Evolutionary conservation across 768 basidiomycete genomes (phyloP), one percentile per base, ranked within the genome.

Genomic region (Glaciozyma martinii): DNA sequence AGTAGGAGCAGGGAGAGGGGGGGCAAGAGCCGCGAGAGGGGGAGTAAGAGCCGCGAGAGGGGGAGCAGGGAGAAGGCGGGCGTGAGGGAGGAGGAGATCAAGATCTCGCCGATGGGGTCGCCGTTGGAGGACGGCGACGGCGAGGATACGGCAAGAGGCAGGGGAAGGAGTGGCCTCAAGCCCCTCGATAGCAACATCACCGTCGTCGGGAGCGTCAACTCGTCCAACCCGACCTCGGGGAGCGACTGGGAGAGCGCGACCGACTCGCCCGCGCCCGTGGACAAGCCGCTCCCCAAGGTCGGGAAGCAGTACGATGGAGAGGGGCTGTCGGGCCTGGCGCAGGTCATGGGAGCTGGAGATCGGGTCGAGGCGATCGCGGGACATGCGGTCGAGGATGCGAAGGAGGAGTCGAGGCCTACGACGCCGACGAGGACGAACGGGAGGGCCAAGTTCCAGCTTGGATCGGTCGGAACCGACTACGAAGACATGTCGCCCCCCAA

Each of bases 191-290:
- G 44, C 53, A 30, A 9, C 54, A 13, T 42, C 9, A 25, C 33
- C 29, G 9, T 56, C 56, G 29, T 32, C 52, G 25, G 50, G 5
- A 63, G 58, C 61, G 61, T 59, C 23, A 52, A 42, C n/a, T 18
- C 23, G 33, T 23, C 23, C 49, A 57, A 52, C 2, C 50, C 61
- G n/a, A 33, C 53, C 25, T 42, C 60, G 25, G 37, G 55, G 1
- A 62, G 55, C 43, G 68, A 64, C 10, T 70, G 68, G 68, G 60
- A 66, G 65, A 61, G 60, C 52, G 60, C 62, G 56, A 66, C 68
- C 27, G 68, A 70, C 52, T 70, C 68, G 47, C 68, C 68, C 0
- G 47, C 53, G 1, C 19, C 53, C 7, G 66, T 59, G 25, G 65
- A 62, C n/a, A 33, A 37, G 44, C 61, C 62, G 30, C 47, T 69